Evolutionary conservation across 306 rosid species (phyloP), one percentile per base, ranked within the genome.

Genomic region (Astragalus membranaceus): DNA sequence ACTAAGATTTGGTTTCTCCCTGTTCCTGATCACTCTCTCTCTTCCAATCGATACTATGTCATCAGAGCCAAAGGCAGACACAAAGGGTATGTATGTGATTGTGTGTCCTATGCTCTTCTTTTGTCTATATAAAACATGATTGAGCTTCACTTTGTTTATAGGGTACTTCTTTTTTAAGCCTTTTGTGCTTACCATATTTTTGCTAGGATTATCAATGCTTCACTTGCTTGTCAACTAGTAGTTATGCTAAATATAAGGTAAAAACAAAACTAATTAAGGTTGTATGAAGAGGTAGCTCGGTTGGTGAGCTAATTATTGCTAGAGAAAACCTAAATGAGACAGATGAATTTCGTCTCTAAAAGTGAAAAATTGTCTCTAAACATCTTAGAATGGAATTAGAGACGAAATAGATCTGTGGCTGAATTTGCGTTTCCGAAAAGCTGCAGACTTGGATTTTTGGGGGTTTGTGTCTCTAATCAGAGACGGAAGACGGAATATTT

Each of bases 11-110:
- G 86, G 88, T 80, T 92, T 58, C 54, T 92, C 23, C 96, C 91
- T 15, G 96, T 86, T 61, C 96, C 86, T 47, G 87, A 88, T 69
- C 92, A 86, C 23, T 90, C 98, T 78, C 83, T 92, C 35, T 83
- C 95, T 73, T 80, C 95, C 56, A 89, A 86, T 64, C 75, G 95
- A 15, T 92, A 89, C 79, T 92, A 81, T 74, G 76, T 87, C 50
- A 83, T 92, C 83, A 87, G 82, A 87, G 95, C 98, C 53, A 58
- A 50, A 52, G 96, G 98, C 37, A 83, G 77, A 70, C 59, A 89
- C 58, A 92, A 87, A 70, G 98, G 98, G 96, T 92, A 80, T 57
- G 84, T 64, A 9, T 51, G 3, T 36, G 9, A 52, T 1, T 32
- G 2, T 26, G 15, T 49, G 53, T 6, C 41, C 11, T 50, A 7